phyloP scores from a whole-genome alignment of 345 rosid genomes.

The Hypericum perforatum region DNA sequence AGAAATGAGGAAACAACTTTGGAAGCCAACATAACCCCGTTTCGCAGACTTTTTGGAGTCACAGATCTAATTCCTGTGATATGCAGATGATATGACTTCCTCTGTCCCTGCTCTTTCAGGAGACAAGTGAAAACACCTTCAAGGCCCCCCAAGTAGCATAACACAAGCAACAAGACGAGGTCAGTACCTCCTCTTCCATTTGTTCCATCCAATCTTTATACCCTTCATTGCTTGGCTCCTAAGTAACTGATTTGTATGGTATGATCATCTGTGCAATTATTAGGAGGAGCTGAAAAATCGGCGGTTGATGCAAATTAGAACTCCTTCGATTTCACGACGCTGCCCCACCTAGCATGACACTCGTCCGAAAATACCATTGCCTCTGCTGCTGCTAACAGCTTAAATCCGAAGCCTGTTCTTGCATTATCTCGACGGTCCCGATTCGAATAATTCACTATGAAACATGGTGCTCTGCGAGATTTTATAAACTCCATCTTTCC shows the following conservation, averaged over 20 bases:
- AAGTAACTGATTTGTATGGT: not conserved
- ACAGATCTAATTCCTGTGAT: too few relatives aligned
- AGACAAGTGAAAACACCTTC: constrained; percentile 38
- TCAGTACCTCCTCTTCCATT: constrained; percentile 11
- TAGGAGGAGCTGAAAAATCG: constrained; percentile 29
- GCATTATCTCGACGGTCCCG: constrained; percentile 13
- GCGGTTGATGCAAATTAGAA: constrained; percentile 43
- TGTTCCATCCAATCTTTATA: not conserved
- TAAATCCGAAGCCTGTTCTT: constrained; percentile 24
- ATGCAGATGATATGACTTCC: too few relatives aligned
- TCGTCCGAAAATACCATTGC: constrained; percentile 45
- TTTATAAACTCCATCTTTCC: constrained; percentile 16
- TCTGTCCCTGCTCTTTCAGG: constrained; percentile 21
- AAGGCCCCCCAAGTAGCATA: constrained; percentile 36
- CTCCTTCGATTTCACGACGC: constrained; percentile 38
- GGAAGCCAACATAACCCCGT: constrained; percentile 60
- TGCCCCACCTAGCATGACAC: constrained; percentile 56
- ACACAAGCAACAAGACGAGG: constrained; percentile 49
- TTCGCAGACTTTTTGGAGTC: too few relatives aligned
- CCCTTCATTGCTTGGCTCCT: not conserved
- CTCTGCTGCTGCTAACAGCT: constrained; percentile 52
- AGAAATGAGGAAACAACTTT: constrained; percentile 42
- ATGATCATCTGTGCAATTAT: not conserved
- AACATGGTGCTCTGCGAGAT: constrained; percentile 38
- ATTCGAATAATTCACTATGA: constrained; percentile 29